Conservation (phyloP, 2,329 filamentous ascomycete genomes). For the Didymella lethalis region DNA sequence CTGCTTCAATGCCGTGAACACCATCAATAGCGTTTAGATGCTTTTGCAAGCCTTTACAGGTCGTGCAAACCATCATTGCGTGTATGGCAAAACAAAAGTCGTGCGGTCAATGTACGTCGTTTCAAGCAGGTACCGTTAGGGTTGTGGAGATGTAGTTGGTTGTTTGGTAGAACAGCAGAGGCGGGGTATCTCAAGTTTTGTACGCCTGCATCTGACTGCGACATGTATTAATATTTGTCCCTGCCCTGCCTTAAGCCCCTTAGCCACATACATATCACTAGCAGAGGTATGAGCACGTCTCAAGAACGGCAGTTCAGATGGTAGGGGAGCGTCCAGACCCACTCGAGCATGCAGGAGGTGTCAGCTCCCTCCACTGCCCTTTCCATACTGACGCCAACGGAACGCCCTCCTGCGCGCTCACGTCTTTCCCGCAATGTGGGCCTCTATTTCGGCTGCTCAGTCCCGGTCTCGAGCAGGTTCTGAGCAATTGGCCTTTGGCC, state of each 20-base stretch:
- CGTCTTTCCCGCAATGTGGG: conserved; percentile 7
- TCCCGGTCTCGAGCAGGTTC: conserved; percentile 1
- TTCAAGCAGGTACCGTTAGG: background rate
- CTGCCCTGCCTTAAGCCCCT: conserved; percentile 14
- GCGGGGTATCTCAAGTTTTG: conserved; percentile 18
- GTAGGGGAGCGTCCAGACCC: conserved; percentile 16
- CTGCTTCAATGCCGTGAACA: conserved; percentile 24
- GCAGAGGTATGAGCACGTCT: conserved; percentile 14
- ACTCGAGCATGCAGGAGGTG: conserved; percentile 16
- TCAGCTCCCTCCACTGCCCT: conserved; percentile 16
- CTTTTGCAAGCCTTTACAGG: conserved; percentile 47
- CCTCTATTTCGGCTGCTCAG: conserved; percentile 11
- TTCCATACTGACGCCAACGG: conserved; percentile 11
- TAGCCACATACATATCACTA: conserved; percentile 17
- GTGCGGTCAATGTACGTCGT: conserved; percentile 1
- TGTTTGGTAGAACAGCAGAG: conserved; percentile 1
- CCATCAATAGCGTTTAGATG: conserved; percentile 33
- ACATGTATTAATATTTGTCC: conserved; percentile 15
- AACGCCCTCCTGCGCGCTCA: conserved; percentile 13
- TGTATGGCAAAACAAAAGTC: background rate
- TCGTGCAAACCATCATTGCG: conserved; percentile 31
- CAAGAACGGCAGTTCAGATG: conserved; percentile 12
- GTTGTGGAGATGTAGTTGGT: conserved; percentile 9
- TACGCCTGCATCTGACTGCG: conserved; percentile 15
- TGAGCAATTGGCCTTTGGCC: background rate